Evolutionary conservation across 108 stramenopile genomes (phyloP).

Genomic region (Skeletonema tropicum): DNA sequence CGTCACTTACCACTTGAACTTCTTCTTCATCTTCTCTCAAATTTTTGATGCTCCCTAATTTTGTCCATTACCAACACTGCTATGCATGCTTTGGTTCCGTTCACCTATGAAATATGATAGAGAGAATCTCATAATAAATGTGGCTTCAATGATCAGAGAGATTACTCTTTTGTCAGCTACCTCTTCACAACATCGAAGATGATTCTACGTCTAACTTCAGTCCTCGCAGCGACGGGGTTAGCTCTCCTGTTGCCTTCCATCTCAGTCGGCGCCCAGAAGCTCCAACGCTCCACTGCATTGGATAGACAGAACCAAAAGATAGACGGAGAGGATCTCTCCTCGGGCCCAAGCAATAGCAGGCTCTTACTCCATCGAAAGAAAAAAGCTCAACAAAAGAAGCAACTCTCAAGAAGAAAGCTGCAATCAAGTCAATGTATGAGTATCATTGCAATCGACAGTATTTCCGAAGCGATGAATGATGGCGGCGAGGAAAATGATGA

Average conservation of each 20-base stretch:
- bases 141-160: too few species aligned
- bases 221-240: neutral
- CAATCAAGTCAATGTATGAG: neutral
- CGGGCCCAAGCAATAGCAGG: neutral
- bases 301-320: neutral
- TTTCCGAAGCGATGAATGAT: neutral
- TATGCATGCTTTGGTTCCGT: too few species aligned
- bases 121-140: too few species aligned
- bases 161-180: too few species aligned
- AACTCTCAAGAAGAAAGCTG: neutral
- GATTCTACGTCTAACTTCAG: neutral
- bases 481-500: constrained; percentile 13
- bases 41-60: too few species aligned
- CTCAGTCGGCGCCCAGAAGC: too few species aligned
- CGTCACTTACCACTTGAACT: too few species aligned
- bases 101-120: too few species aligned
- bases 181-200: neutral
- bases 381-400: neutral
- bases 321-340: neutral
- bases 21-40: too few species aligned
- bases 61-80: too few species aligned
- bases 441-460: neutral
- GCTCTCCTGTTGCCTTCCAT: neutral
- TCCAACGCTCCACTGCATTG: neutral
- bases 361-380: neutral